Conservation (phyloP, 768 basidiomycete genomes). For the Dentipellis sp. region DNA sequence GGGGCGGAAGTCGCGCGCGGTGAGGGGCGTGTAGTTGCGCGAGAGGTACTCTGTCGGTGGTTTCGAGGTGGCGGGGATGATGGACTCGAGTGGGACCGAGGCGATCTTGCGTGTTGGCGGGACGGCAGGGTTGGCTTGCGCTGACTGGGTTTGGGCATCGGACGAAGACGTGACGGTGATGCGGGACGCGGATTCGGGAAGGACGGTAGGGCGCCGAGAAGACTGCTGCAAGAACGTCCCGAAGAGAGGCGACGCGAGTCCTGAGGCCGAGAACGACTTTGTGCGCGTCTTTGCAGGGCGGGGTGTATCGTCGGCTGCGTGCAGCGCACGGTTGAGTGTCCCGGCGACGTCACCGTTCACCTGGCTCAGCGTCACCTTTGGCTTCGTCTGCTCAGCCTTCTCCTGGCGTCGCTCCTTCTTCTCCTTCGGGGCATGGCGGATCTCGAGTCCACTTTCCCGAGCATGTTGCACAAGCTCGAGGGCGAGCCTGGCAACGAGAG, state of each 20-base stretch:
- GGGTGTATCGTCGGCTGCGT: conserved; percentile 4
- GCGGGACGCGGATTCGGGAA: conserved; percentile 16
- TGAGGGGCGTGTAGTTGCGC: conserved; percentile 62
- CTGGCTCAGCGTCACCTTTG: conserved; percentile 8
- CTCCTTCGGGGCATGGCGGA: conserved; percentile 40
- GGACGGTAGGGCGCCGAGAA: conserved; percentile 30
- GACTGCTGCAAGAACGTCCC: conserved; percentile 49
- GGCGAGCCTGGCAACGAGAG: conserved; percentile 54
- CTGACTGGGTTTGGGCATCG: conserved; percentile 6
- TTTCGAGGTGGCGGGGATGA: conserved; percentile 70
- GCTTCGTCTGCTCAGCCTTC: conserved; percentile 4
- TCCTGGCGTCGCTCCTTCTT: conserved; percentile 24
- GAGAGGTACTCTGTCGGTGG: conserved; percentile 83
- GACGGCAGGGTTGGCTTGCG: conserved; percentile 15
- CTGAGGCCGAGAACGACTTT: conserved; percentile 33
- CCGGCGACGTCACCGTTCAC: conserved; percentile 35
- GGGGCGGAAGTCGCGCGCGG: conserved; percentile 67
- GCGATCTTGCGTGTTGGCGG: conserved; percentile 22
- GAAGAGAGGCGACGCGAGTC: conserved; percentile 49
- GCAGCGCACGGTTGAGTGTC: conserved; percentile 18
- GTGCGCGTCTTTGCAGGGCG: conserved; percentile 19
- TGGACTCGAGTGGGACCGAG: conserved; percentile 68
- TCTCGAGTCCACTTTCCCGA: conserved; percentile 49
- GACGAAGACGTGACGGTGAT: background rate
- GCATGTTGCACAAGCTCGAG: conserved; percentile 60